Conservation (phyloP, 768 basidiomycete species). For the Bullera alba region DNA sequence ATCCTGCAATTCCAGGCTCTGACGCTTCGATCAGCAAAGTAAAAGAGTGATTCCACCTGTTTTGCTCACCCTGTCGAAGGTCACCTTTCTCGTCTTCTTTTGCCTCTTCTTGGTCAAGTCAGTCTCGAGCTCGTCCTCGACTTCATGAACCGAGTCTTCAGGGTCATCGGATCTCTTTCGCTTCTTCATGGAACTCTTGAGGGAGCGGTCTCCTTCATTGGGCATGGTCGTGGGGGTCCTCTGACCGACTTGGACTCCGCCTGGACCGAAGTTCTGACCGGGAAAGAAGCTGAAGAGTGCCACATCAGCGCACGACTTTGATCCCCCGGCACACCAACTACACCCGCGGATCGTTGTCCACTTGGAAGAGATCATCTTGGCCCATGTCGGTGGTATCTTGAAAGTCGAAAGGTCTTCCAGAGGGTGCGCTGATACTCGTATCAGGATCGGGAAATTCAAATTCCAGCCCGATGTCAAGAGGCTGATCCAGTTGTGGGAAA, state of each 20-base stretch:
- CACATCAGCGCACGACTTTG: too few species aligned
- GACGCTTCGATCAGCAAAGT: not conserved
- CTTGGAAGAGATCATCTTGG: not conserved
- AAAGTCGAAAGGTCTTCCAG: constrained; percentile 10
- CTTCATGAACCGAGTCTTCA: not conserved
- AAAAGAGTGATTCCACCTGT: not conserved
- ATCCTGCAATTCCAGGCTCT: constrained; percentile 17
- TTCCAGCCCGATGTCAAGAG: constrained; percentile 6
- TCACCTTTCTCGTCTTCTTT: constrained; percentile 4
- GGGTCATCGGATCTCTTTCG: not conserved
- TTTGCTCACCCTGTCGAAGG: constrained; percentile 4
- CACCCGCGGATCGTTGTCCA: too few species aligned
- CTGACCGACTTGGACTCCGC: not conserved
- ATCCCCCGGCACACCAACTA: too few species aligned
- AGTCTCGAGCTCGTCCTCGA: not conserved
- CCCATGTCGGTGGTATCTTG: not conserved
- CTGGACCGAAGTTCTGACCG: not conserved
- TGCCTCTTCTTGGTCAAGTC: not conserved
- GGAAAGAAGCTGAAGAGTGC: too few species aligned
- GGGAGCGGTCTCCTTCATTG: not conserved
- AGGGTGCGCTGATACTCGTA: constrained; percentile 18
- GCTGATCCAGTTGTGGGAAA: not conserved
- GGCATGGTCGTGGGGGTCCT: not conserved
- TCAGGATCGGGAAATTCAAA: constrained; percentile 11
- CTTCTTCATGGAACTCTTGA: not conserved